Base-by-base conservation (phyloP, 441 rosid species). In the Adansonia madagascariensis region DNA sequence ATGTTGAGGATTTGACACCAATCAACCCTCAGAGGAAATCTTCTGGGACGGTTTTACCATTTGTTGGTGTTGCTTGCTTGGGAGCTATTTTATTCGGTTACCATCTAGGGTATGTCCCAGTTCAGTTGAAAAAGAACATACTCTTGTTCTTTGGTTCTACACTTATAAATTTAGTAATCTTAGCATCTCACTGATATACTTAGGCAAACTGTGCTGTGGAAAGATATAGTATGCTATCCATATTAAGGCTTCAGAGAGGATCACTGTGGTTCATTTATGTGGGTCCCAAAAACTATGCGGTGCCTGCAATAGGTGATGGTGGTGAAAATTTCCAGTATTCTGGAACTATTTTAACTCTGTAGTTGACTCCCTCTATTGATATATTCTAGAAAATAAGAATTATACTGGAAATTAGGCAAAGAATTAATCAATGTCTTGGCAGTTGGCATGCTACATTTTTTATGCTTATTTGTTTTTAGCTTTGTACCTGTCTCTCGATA, bases 21-120 rank as follows among this genome's bases (percentile, higher is more conserved):
- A 52, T 87, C 41, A 86, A 83, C 79, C 87, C 86, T 57, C 84
- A 78, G 55, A 82, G 61, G 15, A 83, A 83, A 78, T 88, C 92
- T 81, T 84, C 92, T 3, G 98, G 98, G 55, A 86, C 85, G 0
- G 98, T 96, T 76, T 84, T 94, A 74, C 98, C 99, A 3, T 93
- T 84, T 79, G 98, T 96, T 52, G 98, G 90, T 20, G 90, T 96
- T 85, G 98, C 99, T 81, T 92, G 98, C 84, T 88, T 96, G 74
- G 99, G 98, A 79, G 98, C 99, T 83, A 89, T 89, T 67, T 78
- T 92, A 81, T 94, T 96, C 83, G 99, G 99, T 79, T 96, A 96
- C 81, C 99, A 96, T 87, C 90, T 94, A n/a, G 98, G 91, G 99
- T 93, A 89, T 75, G 86, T 72, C 57, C 71, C 18, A 27, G 8